Percentiles rank a stretch among this genome's conserved stretches.
Evolutionary conservation across 768 basidiomycete species (phyloP).

Genomic region (Kwoniella mangroviensis): DNA sequence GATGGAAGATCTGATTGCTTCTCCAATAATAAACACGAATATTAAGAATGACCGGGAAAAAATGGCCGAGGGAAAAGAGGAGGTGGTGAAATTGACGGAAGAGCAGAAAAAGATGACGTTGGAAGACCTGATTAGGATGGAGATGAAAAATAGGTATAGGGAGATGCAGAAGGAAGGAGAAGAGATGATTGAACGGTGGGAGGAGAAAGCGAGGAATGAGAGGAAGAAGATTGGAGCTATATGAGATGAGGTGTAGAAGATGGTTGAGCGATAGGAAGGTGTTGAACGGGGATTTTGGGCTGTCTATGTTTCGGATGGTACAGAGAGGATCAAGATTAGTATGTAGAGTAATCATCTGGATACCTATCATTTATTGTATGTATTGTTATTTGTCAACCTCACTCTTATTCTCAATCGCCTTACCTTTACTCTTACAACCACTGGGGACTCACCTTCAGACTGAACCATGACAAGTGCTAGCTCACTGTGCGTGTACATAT

Average conservation of each 20-base stretch:
- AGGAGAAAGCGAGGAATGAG: conserved; percentile 49
- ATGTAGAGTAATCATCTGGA: not conserved
- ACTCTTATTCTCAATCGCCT: no score
- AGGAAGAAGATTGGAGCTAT: conserved; percentile 23
- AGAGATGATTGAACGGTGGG: conserved; percentile 62
- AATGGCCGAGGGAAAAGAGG: conserved; percentile 5
- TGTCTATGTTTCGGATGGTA: no score
- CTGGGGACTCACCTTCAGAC: no score
- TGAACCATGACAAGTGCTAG: no score
- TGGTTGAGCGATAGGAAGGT: not conserved
- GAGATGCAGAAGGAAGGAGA: conserved; percentile 65
- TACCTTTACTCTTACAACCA: no score
- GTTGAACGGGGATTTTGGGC: no score
- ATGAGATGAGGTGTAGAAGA: not conserved
- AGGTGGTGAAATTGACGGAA: conserved; percentile 61
- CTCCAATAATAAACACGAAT: conserved; percentile 13
- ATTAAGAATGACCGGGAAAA: not conserved
- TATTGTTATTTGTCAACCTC: not conserved
- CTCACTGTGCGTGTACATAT: no score
- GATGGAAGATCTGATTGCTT: conserved; percentile 35
- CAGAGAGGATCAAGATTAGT: no score
- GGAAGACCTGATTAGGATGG: conserved; percentile 79
- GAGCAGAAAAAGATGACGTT: conserved; percentile 77
- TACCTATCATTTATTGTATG: not conserved
- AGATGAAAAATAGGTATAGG: conserved; percentile 72